Base-by-base conservation (phyloP, 345 rosid genomes). In the Moricandia moricandioides region DNA sequence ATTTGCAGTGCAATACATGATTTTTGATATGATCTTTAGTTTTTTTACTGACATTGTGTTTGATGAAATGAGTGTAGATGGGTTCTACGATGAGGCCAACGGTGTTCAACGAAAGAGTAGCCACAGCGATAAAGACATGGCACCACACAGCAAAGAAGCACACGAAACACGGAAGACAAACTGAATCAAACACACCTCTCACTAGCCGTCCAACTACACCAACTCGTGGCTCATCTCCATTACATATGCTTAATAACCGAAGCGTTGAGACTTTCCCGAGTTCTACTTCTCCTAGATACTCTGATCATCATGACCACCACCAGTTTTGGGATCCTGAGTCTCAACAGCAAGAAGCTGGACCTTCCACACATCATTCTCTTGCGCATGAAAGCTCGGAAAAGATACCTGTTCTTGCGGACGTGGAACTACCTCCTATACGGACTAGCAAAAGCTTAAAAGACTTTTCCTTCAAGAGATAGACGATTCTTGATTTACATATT, bases 21-120 rank as follows among this genome's bases (percentile, higher is more conserved):
- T 29, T 63, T 57, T 57, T 1, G 5, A 29, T 57, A 62, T 67
- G 59, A 43, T 67, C 35, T 16, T 16, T 65, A 7, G 55, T 35
- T 45, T 2, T 60, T 47, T 11, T 18, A 31, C 33, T 47, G 12
- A 74, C 34, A 5, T 11, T 34, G 13, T 33, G 66, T 72, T 49
- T 24, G 12, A 67, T 64, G 60, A 34, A 52, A 43, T 14, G 8
- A 63, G 51, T 65, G 51, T 82, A 95, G 97, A 95, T 95, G 99
- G 99, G 99, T 27, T 71, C 89, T 4, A 84, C 75, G 52, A 92
- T 95, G 97, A 95, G 87, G 78, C 90, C 96, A 29, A 84, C 96
- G 6, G 81, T 95, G 39, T 95, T 95, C 70, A 85, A 92, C 17
- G 94, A 92, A 13, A 77, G 76, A 70, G 92, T 92, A 35, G 94